These are phyloP conservation scores for Mucor velutinosus DNA, from an alignment of 371 early-diverging fungal genomes.

Conservation along the genomic window DNA sequence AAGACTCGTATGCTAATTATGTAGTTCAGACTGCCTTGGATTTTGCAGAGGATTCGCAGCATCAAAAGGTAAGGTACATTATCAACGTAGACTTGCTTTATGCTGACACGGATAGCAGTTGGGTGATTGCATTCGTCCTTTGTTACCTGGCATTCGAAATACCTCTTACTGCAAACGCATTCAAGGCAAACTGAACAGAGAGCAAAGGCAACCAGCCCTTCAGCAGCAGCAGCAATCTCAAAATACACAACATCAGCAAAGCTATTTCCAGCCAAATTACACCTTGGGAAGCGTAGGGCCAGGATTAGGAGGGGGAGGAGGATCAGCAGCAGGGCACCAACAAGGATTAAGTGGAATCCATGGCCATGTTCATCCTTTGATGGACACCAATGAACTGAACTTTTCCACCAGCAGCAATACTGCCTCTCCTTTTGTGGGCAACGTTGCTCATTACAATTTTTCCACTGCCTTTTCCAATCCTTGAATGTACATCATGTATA, in stretches of 20 bases:
- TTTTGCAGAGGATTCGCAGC: conserved; percentile 75
- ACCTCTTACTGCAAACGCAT: conserved; percentile 90
- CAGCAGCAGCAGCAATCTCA: background rate
- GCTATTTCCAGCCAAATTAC: background rate
- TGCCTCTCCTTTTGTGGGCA: background rate
- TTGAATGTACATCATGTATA: background rate
- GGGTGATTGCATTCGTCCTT: conserved; percentile 76
- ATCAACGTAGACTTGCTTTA: background rate
- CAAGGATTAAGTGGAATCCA: background rate
- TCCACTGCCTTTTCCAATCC: conserved; percentile 4
- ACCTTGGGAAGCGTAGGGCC: background rate
- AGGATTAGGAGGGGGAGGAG: conserved; percentile 1
- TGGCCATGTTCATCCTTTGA: conserved; percentile 4
- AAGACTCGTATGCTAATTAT: conserved; percentile 90
- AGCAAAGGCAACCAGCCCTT: conserved; percentile 11
- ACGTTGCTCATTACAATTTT: background rate
- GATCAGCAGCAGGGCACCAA: background rate
- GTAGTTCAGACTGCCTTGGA: conserved; percentile 93
- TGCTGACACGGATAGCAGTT: conserved; percentile 35
- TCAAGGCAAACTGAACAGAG: conserved; percentile 75
- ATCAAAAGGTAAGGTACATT: conserved; percentile 51
- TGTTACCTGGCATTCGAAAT: conserved; percentile 79
- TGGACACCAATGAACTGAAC: background rate
- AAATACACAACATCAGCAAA: background rate
- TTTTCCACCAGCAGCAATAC: background rate